Conservation (phyloP, 805 yeast species). For the Barnettozyma siamensis region DNA sequence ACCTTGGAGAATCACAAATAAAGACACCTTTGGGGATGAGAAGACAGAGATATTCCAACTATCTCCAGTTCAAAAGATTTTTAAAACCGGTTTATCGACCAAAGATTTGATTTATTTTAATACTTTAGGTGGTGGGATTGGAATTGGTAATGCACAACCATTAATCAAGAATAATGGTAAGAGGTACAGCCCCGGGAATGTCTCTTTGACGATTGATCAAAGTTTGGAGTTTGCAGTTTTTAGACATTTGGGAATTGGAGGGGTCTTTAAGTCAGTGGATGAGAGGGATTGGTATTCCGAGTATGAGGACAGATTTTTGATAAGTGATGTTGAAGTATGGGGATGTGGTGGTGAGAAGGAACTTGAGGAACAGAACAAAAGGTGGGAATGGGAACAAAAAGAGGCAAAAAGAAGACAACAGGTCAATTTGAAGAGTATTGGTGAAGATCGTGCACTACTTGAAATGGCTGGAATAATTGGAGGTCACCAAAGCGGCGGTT, state of each 20-base stretch:
- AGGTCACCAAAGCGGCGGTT: constrained; percentile 43
- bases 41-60: constrained; percentile 57
- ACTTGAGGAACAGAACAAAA: constrained; percentile 64
- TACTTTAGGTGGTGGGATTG: constrained; percentile 73
- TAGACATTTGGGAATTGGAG: constrained; percentile 59
- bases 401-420: constrained; percentile 77
- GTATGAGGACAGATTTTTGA: constrained; percentile 64
- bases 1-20: constrained; percentile 77
- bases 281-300: constrained; percentile 23
- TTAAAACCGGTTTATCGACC: constrained; percentile 31
- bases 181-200: constrained; percentile 62
- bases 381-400: constrained; percentile 88
- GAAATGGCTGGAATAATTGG: constrained; percentile 76
- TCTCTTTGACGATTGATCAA: constrained; percentile 73
- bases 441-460: constrained; percentile 79
- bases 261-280: constrained; percentile 37
- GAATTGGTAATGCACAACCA: constrained; percentile 74
- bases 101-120: constrained; percentile 56
- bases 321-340: constrained; percentile 83
- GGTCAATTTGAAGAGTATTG: constrained; percentile 57
- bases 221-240: constrained; percentile 77
- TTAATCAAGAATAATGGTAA: constrained; percentile 38
- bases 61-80: constrained; percentile 59
- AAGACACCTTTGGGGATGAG: constrained; percentile 63
- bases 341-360: constrained; percentile 83